Base-by-base conservation (phyloP, 2,329 filamentous ascomycete species). In the Phaeosphaeria sp. region DNA sequence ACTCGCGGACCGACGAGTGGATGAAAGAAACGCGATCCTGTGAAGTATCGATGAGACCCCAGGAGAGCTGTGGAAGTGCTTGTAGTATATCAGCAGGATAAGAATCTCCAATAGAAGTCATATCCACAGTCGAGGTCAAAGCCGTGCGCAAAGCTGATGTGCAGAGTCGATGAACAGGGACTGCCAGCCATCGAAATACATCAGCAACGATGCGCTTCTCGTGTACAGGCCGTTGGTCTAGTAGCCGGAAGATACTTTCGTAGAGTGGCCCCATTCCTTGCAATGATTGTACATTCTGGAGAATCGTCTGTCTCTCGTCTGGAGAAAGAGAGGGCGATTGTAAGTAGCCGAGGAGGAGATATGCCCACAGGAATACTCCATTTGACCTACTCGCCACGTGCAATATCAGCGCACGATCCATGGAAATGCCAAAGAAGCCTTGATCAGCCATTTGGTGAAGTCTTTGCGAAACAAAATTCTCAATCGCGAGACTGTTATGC, bases 351-450 rank as follows among this genome's bases (percentile, higher is more conserved):
- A 73, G 22, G 2, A 73, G 51, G 45, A 67, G 53, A 39, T 47
- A 63, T 2, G 68, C 68, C 72, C 71, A 74, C 7, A 74, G 56
- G 49, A 75, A 74, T n/a, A 64, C 55, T 6, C 72, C 71, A 24
- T 68, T 59, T n/a, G 68, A 60, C 43, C 49, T 50, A 17, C 53
- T 49, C 11, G 68, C 63, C 15, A 71, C 50, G 9, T 61, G 40
- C 8, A 59, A 24, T 25, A 73, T 66, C 2, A 68, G 50, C 1
- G 52, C 52, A n/a, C 64, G 65, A 44, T 73, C 66, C 64, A 73
- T 66, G 2, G 51, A 65, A 36, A 70, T 69, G 1, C 68, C 70
- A 49, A 73, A 74, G 52, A 62, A 74, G 6, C 72, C 72, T 56
- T 72, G 65, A 30, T 71, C 64, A 13, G 68, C 69, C 56, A 75